phyloP scores from a whole-genome alignment of 2,329 filamentous ascomycete genomes.

The Xylaria hypoxylon region DNA sequence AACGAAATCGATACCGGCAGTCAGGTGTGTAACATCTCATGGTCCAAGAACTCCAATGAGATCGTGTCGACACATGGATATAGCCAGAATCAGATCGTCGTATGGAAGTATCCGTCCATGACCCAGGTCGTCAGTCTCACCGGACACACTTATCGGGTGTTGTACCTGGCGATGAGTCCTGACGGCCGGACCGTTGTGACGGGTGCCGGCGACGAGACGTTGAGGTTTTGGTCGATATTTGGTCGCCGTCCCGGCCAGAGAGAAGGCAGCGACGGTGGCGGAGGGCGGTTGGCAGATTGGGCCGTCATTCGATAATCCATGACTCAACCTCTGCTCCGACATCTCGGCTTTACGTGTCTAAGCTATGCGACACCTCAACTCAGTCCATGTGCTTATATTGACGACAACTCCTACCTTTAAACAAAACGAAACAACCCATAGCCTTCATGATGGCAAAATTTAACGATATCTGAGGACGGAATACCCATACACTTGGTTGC shows the following conservation, averaged over 20 bases:
- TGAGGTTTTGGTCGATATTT: slow-evolving; percentile 97
- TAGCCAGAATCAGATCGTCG: slow-evolving; percentile 97
- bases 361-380: slow-evolving; percentile 32
- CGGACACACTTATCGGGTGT: slow-evolving; percentile 94
- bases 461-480: slow-evolving; percentile 41
- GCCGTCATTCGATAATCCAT: slow-evolving; percentile 77
- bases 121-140: slow-evolving; percentile 95
- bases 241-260: slow-evolving; percentile 80
- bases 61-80: slow-evolving; percentile 98
- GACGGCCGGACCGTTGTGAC: slow-evolving; percentile 95
- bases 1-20: slow-evolving; percentile 96
- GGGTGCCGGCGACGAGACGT: slow-evolving; percentile 93
- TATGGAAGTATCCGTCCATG: slow-evolving; percentile 99
- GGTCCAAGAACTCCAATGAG: slow-evolving; percentile 98
- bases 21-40: slow-evolving; percentile 98
- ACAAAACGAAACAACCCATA: slow-evolving; percentile 16
- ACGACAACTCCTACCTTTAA: slow-evolving; percentile 33
- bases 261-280: slow-evolving; percentile 72
- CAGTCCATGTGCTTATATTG: slow-evolving; percentile 38
- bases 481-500: slow-evolving; percentile 42
- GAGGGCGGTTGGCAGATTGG: slow-evolving; percentile 78
- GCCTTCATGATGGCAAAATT: slow-evolving; percentile 26
- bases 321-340: not conserved
- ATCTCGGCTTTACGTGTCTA: slow-evolving; percentile 33
- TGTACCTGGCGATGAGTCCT: slow-evolving; percentile 97